Base-by-base conservation (phyloP, 805 yeast genomes). In the Yarrowia yakushimensis region DNA sequence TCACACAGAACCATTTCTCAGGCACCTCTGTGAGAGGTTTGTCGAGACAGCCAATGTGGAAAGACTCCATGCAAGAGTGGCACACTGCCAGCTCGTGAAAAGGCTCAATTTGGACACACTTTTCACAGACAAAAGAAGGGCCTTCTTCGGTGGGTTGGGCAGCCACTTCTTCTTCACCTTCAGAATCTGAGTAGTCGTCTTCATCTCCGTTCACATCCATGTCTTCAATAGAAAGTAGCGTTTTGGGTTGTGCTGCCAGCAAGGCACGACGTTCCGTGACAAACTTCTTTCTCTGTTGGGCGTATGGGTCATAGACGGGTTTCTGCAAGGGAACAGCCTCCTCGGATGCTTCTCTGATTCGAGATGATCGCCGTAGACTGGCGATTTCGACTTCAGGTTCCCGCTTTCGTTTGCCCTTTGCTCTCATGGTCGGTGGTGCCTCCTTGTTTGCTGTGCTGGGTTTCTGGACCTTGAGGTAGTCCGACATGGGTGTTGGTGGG, bases 1-100 rank as follows among this genome's bases (percentile, higher is more conserved):
- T 81, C 55, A 86, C 87, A 72, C 98, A 92, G 69, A 80, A 86
- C 96, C 97, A 92, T 13, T 52, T 52, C 17, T 78, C 81, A 11
- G 82, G 82, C 25, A 52, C 66, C 15, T 36, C 23, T 25, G 77
- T 70, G 0, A 92, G 91, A 1, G 85, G 74, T 2, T 87, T 87
- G 13, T 73, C 74, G n/a, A 90, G 74, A 70, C 96, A 90, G 39
- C 76, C 74, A 73, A 79, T 77, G 72, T 92, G 97, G 72, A 76
- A 90, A 1, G 82, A 80, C 59, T 79, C 80, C 64, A 86, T 84
- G 70, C 97, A 92, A 37, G 87, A 87, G 67, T 85, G 88, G 72
- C 97, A 92, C 3, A 64, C 30, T 65, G 66, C 42, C 33, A 59
- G 41, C 11, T 42, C 15, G 27, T 45, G 42, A 20, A 34, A 45